Evolutionary conservation across 305 asterid species (phyloP), one percentile per base, ranked within the genome.

Genomic region (Withania somnifera): DNA sequence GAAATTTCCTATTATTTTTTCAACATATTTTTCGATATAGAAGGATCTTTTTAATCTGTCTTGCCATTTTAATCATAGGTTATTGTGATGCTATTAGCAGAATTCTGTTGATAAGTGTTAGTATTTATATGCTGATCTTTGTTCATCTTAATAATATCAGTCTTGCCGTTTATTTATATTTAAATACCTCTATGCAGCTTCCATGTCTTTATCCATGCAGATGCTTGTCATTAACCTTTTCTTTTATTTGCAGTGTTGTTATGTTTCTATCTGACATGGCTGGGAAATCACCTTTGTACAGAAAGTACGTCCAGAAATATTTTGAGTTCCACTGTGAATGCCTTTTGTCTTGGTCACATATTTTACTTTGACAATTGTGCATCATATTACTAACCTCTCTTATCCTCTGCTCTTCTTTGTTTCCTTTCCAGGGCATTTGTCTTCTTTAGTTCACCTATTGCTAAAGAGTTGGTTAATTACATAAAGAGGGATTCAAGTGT

Each of bases 261-360:
- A 90, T 91, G 83, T 92, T 97, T 89, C 93, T 95, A 60, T 95
- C 98, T 69, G 99, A 97, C 88, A 97, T 97, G 99, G 85, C 97
- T 67, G 98, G 98, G 86, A 92, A 85, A 90, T 88, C 97, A 36
- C 98, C 98, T 80, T 82, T 97, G 88, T 97, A 97, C 90, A 91
- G 89, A 87, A 95, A 93, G 99, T 97, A 94, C 57, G 99, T 87
- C 75, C 63, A 77, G 75, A 76, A 45, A 45, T 71, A 71, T 45
- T 58, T 24, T 24, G 36, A 30, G 24, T 71, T 71, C 79, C 58
- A 45, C 24, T 14, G 15, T 45, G 79, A 71, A 24, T 42, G 57
- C 79, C 20, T 45, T 71, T 71, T 71, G 14, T 71, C 58, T 71
- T 71, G 79, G 79, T 45, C 79, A 71, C 34, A 22, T 71, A 45